Evolutionary conservation across 1,284 basidiomycete genomes (phyloP).

Genomic region (Boletus semigastroideus): DNA sequence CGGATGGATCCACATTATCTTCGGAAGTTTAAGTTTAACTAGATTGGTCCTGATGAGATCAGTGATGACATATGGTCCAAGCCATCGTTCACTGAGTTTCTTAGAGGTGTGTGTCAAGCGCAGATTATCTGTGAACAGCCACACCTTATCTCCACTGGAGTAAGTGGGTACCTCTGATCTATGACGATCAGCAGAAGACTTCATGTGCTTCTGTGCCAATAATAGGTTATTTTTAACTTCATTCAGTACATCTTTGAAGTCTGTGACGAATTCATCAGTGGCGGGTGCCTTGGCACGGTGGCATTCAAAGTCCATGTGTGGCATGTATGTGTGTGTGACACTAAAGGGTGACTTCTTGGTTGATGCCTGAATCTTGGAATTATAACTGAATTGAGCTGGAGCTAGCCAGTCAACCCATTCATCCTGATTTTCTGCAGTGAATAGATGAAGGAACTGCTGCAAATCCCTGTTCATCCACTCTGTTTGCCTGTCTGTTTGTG

Average conservation of each 20-base stretch:
- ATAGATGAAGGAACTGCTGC: too few relatives aligned
- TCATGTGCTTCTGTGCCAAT: too few relatives aligned
- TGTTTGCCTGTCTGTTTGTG: too few relatives aligned
- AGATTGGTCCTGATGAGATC: neutral
- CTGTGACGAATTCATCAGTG: too few relatives aligned
- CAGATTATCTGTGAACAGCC: neutral
- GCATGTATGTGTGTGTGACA: neutral
- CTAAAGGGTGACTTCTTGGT: too few relatives aligned
- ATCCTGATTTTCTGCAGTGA: neutral
- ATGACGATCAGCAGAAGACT: rapidly evolving
- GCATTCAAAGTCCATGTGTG: too few relatives aligned
- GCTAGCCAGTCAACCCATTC: neutral
- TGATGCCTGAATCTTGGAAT: too few relatives aligned
- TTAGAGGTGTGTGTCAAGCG: neutral
- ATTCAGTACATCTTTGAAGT: neutral
- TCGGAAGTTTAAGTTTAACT: neutral
- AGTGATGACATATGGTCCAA: neutral
- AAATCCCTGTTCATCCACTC: too few relatives aligned
- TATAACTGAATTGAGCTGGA: too few relatives aligned
- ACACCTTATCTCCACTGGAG: neutral
- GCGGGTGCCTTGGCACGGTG: too few relatives aligned
- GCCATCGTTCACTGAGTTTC: neutral
- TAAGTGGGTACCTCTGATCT: rapidly evolving
- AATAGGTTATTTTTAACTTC: too few relatives aligned
- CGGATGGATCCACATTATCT: neutral